Evolutionary conservation across 2,329 filamentous ascomycete species (phyloP), one percentile per base, ranked within the genome.

Genomic region (Phyllosticta citriasiana): DNA sequence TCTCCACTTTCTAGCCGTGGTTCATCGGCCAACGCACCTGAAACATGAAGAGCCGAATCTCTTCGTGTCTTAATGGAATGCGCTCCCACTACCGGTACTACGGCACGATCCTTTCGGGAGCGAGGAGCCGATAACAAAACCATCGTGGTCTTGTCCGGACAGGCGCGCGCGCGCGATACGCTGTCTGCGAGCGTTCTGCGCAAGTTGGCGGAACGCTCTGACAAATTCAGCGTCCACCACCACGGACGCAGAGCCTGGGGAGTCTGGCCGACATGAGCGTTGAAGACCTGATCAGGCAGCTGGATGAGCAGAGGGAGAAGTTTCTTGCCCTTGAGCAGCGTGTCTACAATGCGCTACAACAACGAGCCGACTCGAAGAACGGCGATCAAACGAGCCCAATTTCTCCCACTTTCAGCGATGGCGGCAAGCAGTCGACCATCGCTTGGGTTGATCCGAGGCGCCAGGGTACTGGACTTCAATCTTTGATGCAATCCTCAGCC

Each of bases 401-500:
- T 4, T 56, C 61, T 1, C 56, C 56, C 19, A 59, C 56, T 24
- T 56, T 59, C 57, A 56, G 50, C 25, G 53, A 57, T 50, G 40
- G 50, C 16, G 56, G 26, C 57, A 47, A 57, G 10, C 61, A 57
- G 33, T 62, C 61, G 27, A 59, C 61, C 47, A 50, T 59, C 22
- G 59, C 61, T 10, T 57, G 59, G 10, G 61, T 54, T 16, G 61
- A 62, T 14, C 61, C 57, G 53, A 27, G 27, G 57, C 55, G 55
- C 27, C 59, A 62, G 53, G 51, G 57, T 19, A 57, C 61, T 4
- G 55, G 52, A 0, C 26, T 62, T 19, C 51, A 57, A 12, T 62
- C 60, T 30, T 40, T 62, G 25, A 35, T 62, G 25, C 61, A 73
- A 55, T 67, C 67, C 25, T 73, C 72, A 25, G 72, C 71, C 8